A percentile compares a stretch with the other conserved stretches of the same genome.
These are phyloP conservation scores for Telopea speciosissima DNA, from an alignment of 177 flowering plant genomes.

Conservation along the genomic window DNA sequence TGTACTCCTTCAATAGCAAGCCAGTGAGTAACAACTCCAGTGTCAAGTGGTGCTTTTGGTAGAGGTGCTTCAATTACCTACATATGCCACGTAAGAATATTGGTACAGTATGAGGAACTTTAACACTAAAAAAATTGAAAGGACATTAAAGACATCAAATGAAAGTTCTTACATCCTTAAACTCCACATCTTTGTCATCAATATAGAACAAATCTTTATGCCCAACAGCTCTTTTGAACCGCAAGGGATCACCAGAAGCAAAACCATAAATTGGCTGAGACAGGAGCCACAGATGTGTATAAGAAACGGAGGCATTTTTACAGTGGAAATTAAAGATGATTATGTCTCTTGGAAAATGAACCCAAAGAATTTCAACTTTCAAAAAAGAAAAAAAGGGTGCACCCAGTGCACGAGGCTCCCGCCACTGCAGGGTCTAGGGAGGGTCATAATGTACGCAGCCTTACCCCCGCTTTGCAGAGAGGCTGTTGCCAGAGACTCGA, in stretches of 20 bases:
- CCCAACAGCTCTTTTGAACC: conserved; percentile 85
- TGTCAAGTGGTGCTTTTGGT: conserved; percentile 75
- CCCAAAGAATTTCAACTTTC: neutral
- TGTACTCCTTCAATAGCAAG: conserved; percentile 96
- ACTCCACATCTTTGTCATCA: conserved; percentile 89
- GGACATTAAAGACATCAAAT: neutral
- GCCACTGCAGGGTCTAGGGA: too few species aligned
- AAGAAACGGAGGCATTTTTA: conserved; percentile 8
- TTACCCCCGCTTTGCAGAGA: too few species aligned
- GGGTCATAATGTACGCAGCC: too few species aligned
- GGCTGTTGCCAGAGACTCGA: too few species aligned
- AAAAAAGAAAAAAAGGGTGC: too few species aligned
- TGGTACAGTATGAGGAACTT: neutral
- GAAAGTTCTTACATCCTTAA: conserved; percentile 62
- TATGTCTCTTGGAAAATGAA: neutral
- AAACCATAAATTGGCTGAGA: conserved; percentile 89
- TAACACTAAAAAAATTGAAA: neutral
- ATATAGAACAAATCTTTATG: conserved; percentile 81
- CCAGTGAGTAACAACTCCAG: conserved; percentile 74
- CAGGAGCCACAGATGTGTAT: conserved; percentile 11
- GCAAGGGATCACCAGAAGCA: conserved; percentile 65
- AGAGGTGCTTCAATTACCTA: conserved; percentile 86
- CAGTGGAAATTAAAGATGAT: conserved; percentile 3
- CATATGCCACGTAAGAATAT: conserved; percentile 10
- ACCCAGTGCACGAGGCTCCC: too few species aligned